Evolutionary conservation across 805 yeast genomes (phyloP), one percentile per base, ranked within the genome.

Genomic region (Kazachstania martiniae): DNA sequence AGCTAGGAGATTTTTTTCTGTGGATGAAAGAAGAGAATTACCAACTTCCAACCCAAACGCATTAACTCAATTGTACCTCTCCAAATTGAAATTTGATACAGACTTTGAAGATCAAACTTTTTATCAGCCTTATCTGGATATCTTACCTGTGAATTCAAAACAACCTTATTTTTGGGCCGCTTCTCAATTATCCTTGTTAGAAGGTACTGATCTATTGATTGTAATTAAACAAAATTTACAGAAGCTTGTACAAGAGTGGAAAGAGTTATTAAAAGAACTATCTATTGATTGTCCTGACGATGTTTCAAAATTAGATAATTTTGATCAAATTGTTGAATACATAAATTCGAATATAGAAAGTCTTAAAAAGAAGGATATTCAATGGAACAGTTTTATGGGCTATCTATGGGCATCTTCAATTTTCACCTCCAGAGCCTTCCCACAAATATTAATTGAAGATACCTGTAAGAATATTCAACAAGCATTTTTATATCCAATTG

Each of bases 371-470:
- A n/a, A 19, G 10, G 9, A 8, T 23, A 7, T 13, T 9, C 8
- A n/a, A 8, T 79, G 87, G 87, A 66, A 74, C 1, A 63, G 74
- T 35, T 79, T 81, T 44, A 62, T 73, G 1, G 75, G 74, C 5
- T 86, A 77, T 49, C 48, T 79, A 4, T 87, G 95, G 95, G 74
- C 93, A 0, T 59, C 69, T 26, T 62, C 71, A 28, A 78, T 83
- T 10, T 66, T 82, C 40, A 67, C 75, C 8, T 77, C 94, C 1
- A 66, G 96, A 40, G 80, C 91, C 0, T 87, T 87, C 49, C 95
- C 95, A 1, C 67, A 71, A 31, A 55, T 82, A 25, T 47, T 85
- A n/a, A 41, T 74, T n/a, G 61, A 62, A 13, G 25, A 34, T 5
- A 28, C 39, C 4, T 26, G 32, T 15, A 6, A 23, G 4, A 68